Evolutionary conservation across 768 basidiomycete genomes (phyloP), one percentile per base, ranked within the genome.

Genomic region (Agaricus bisporus): DNA sequence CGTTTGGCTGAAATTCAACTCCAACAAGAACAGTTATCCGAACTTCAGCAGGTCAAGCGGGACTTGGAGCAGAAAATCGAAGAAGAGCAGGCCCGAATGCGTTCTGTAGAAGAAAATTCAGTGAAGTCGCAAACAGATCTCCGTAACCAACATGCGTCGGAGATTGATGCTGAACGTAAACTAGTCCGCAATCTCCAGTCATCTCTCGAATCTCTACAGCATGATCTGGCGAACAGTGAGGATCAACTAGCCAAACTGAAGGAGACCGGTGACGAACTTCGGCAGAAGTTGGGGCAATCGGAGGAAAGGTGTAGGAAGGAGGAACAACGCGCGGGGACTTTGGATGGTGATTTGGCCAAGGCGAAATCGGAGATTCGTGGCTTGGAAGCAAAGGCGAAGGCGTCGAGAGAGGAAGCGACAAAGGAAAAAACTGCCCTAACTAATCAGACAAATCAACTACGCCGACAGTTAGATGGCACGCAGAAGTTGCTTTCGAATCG

Each of bases 181-280:
- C 15, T 39, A 17, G 37, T 54, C 25, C 45, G 26, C 8, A 47
- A 47, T 6, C 44, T 54, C 29, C 52, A 54, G 25, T 32, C 44
- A 4, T 54, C 52, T 4, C 26, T 54, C 18, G 26, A 29, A 17
- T 39, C 44, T 10, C 8, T 47, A 5, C 36, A 41, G 25, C 45
- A 39, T n/a, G 52, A 54, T 18, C 26, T 47, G 26, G 17, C 2
- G 8, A 26, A 18, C 14, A 47, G 11, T 32, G 49, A 43, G 1
- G 41, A 42, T 10, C 18, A 35, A 2, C 4, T 51, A 5, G 26
- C 15, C 8, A 12, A 11, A 2, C n/a, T 54, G 26, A 18, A 10
- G 12, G 9, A 8, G 3, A 45, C 41, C 17, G 41, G 45, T 9
- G 29, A 20, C 17, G 38, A 5, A n/a, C 38, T 54, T 8, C 45